phyloP scores from a whole-genome alignment of 495 filamentous ascomycete genomes.

The Penicillium cosmopolitanum region DNA sequence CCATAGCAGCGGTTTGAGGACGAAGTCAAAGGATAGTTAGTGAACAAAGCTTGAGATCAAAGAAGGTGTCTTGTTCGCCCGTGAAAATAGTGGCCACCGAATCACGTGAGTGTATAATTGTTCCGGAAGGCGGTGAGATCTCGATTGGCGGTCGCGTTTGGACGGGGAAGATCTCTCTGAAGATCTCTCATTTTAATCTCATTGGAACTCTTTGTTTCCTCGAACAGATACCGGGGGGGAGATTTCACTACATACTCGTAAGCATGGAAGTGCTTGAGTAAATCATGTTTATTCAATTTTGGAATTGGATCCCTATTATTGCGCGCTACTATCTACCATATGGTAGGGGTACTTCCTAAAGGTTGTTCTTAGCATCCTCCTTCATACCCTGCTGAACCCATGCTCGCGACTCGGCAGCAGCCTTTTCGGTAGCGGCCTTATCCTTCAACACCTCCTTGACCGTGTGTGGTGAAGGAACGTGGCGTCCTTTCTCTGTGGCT shows the following conservation, averaged over 20 bases:
- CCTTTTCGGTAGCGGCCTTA: conserved; percentile 58
- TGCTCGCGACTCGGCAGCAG: conserved; percentile 44
- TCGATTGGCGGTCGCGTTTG: not conserved
- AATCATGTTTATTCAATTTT: not conserved
- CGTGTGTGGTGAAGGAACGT: conserved; percentile 73
- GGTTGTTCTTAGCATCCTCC: conserved; percentile 54
- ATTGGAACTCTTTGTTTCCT: not conserved
- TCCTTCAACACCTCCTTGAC: conserved; percentile 61
- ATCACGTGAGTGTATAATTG: conserved; percentile 3
- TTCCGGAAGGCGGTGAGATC: not conserved
- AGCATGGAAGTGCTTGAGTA: not conserved
- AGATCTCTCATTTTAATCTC: not conserved
- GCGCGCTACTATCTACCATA: no score
- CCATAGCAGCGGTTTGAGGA: conserved; percentile 55
- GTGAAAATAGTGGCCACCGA: conserved; percentile 18
- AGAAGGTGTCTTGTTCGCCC: conserved; percentile 3
- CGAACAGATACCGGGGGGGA: no score
- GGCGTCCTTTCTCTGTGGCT: conserved; percentile 74
- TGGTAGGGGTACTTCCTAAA: conserved; percentile 1
- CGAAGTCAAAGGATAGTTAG: conserved; percentile 18
- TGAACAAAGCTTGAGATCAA: conserved; percentile 9
- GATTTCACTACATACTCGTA: no score
- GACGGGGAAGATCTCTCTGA: no score
- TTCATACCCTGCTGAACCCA: conserved; percentile 72
- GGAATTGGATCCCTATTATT: no score